Conservation (phyloP, 192 early-diverging fungal species). For the Coemansia umbellata region DNA sequence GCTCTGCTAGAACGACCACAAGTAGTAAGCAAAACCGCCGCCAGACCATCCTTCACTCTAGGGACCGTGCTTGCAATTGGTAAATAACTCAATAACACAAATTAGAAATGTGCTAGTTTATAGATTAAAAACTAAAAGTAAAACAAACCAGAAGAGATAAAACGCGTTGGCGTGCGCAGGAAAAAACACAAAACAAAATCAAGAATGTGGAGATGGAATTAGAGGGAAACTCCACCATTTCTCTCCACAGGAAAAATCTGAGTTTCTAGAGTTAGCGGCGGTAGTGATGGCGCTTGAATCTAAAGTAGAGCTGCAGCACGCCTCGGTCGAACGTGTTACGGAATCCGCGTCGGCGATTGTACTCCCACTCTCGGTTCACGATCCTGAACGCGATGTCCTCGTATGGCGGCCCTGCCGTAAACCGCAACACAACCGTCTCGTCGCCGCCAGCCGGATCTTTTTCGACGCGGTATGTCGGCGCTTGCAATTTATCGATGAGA, state of each 20-base stretch:
- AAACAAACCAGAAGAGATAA: background rate
- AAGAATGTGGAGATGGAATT: background rate
- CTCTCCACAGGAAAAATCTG: background rate
- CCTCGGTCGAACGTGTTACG: slow-evolving; percentile 76
- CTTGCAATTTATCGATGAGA: slow-evolving; percentile 84
- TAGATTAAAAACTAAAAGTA: no score
- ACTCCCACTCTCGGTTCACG: slow-evolving; percentile 95
- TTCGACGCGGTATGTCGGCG: slow-evolving; percentile 87
- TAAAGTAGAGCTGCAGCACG: slow-evolving; percentile 76
- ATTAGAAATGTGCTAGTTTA: no score
- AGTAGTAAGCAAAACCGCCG: slow-evolving; percentile 14
- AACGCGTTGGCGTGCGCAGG: no score
- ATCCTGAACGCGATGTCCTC: slow-evolving; percentile 97
- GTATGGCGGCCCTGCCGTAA: slow-evolving; percentile 93
- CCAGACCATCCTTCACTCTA: slow-evolving; percentile 12
- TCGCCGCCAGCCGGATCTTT: slow-evolving; percentile 54
- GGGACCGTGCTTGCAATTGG: no score
- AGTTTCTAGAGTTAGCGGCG: slow-evolving; percentile 68
- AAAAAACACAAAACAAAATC: background rate
- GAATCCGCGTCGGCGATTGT: slow-evolving; percentile 84
- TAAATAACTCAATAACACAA: no score
- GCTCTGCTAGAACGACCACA: slow-evolving; percentile 46
- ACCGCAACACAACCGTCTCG: slow-evolving; percentile 85
- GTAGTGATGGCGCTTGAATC: slow-evolving; percentile 80
- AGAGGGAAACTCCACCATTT: background rate